A percentile compares a stretch with the other conserved stretches of the same genome.
Evolutionary conservation across 2,329 filamentous ascomycete genomes (phyloP).

Genomic region (Colletotrichum sp.): DNA sequence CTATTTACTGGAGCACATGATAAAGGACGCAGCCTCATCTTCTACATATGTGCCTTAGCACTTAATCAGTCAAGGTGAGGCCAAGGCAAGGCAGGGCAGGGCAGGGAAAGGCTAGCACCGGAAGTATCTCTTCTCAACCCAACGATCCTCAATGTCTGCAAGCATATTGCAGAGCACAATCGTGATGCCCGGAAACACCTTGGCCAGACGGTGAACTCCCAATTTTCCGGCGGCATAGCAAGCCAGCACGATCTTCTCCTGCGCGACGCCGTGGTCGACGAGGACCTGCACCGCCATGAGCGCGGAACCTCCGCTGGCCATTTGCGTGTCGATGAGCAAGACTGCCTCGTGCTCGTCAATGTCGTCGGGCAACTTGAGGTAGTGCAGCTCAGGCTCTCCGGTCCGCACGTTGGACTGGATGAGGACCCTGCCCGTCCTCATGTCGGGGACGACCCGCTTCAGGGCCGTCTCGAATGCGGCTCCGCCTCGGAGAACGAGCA

Average conservation of each 20-base stretch:
- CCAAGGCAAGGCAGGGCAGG: background rate
- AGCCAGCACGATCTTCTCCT: slow-evolving; percentile 87
- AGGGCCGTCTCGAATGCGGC: slow-evolving; percentile 87
- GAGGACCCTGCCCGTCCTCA: slow-evolving; percentile 83
- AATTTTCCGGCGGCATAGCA: slow-evolving; percentile 88
- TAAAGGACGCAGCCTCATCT: background rate
- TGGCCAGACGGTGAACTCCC: slow-evolving; percentile 83
- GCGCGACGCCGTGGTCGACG: slow-evolving; percentile 87
- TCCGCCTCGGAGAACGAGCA: slow-evolving; percentile 87
- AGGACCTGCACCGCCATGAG: slow-evolving; percentile 97
- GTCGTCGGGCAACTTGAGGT: slow-evolving; percentile 76
- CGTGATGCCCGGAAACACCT: slow-evolving; percentile 85
- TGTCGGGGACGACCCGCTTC: slow-evolving; percentile 90
- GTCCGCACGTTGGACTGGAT: slow-evolving; percentile 88
- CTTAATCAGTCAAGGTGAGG: background rate
- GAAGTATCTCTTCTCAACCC: slow-evolving; percentile 90
- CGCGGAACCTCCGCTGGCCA: slow-evolving; percentile 84
- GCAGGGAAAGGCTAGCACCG: slow-evolving; percentile 67
- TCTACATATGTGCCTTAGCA: background rate
- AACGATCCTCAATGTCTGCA: slow-evolving; percentile 81
- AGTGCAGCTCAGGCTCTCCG: slow-evolving; percentile 92
- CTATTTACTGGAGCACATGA: background rate
- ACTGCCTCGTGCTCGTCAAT: slow-evolving; percentile 80
- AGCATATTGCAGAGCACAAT: slow-evolving; percentile 86
- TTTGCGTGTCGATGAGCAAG: slow-evolving; percentile 88